Base-by-base conservation (phyloP, 345 rosid genomes). In the Balakata baccata region DNA sequence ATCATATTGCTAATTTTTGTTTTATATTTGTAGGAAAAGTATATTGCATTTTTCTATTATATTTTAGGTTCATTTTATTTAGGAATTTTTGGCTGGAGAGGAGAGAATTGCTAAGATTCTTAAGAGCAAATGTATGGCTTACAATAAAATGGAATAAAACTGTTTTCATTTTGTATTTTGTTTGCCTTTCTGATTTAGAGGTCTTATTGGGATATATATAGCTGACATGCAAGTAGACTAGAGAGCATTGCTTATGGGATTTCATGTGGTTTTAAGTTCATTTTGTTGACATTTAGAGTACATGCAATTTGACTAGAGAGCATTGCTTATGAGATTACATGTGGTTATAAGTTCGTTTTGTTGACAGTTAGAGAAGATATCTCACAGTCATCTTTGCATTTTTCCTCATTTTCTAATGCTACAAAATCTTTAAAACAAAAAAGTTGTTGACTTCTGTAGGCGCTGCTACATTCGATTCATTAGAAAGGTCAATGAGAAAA, bases 391-490 rank as follows among this genome's bases (percentile, higher is more conserved):
- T 47, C n/a, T 66, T 47, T 12, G 57, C 10, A 14, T 3, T 23
- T 67, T 34, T 49, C 58, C 39, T 65, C 23, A 62, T 38, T 51
- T 68, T 51, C 45, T 34, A 25, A 49, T 50, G 20, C 34, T 7
- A 37, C 23, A 7, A 16, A 34, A 17, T 11, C 0, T 49, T 68
- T 68, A 7, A 68, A 11, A 17, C 11, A 52, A 51, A 68, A 52
- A 25, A n/a, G n/a, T 64, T 82, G 68, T 75, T 63, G 63, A 51
- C 57, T 68, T 83, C 76, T 83, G 64, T 78, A 94, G 98, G 98
- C 90, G 90, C 74, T 94, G 94, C 84, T 92, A 94, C 76, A 94
- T 94, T 79, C 94, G 93, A 23, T 94, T 90, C 89, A 87, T 94
- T 76, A 83, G 91, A 84, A 94, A 89, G 83, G 92, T 86, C 76